Percentiles rank a stretch among this genome's conserved stretches.
These are phyloP conservation scores for Boletus reticuloceps DNA, from an alignment of 768 basidiomycete genomes.

Conservation along the genomic window DNA sequence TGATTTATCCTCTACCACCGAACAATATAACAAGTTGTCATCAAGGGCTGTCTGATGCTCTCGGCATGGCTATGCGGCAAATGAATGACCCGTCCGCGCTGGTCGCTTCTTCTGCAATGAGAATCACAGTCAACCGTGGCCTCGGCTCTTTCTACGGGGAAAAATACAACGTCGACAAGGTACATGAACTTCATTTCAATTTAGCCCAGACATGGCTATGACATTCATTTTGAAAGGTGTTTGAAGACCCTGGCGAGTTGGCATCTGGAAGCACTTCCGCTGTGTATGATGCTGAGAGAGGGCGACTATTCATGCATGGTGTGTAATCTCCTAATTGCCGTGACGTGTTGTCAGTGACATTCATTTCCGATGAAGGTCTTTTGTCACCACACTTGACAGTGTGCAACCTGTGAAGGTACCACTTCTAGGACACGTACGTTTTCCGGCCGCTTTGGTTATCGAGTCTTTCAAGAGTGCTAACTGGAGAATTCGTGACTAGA, in stretches of 20 bases:
- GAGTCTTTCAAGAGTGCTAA: not conserved
- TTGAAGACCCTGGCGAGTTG: constrained; percentile 63
- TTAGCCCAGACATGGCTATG: not conserved
- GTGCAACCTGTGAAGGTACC: constrained; percentile 23
- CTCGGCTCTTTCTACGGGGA: constrained; percentile 53
- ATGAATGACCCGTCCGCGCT: constrained; percentile 39
- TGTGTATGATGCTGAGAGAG: constrained; percentile 51
- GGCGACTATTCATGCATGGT: constrained; percentile 60
- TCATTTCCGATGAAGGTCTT: constrained; percentile 23
- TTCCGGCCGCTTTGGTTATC: not conserved
- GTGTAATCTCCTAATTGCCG: constrained; percentile 17
- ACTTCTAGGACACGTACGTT: constrained; percentile 1
- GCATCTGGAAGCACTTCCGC: constrained; percentile 57
- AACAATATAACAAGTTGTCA: not conserved
- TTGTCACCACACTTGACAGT: constrained; percentile 35
- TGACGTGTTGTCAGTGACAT: constrained; percentile 2
- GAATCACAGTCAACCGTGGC: constrained; percentile 53
- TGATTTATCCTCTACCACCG: not conserved
- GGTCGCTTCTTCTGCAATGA: constrained; percentile 49
- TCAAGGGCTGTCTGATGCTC: constrained; percentile 43
- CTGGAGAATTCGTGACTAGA: not conserved
- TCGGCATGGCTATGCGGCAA: constrained; percentile 37
- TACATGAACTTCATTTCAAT: constrained; percentile 19
- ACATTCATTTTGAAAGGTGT: constrained; percentile 42
- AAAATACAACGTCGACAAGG: constrained; percentile 60